These are phyloP conservation scores for Venturia pyrina DNA, from an alignment of 2,329 filamentous ascomycete species.

Conservation along the genomic window DNA sequence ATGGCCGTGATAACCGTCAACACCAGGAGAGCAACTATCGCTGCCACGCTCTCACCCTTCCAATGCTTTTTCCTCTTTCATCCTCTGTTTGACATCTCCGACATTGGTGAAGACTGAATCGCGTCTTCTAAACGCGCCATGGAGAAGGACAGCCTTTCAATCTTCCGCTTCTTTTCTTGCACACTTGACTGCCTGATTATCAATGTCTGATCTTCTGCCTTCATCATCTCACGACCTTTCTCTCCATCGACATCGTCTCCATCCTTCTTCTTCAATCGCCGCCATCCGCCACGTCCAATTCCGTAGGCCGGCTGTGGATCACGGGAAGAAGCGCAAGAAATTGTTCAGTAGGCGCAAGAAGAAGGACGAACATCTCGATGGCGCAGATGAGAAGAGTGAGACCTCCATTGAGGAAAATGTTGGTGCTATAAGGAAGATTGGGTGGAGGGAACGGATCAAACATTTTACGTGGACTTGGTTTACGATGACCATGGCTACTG, in stretches of 20 bases:
- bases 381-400: background rate
- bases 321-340: background rate
- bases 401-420: background rate
- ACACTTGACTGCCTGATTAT: background rate
- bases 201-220: background rate
- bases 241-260: background rate
- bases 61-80: background rate
- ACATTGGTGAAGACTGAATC: background rate
- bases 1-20: background rate
- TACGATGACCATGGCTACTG: constrained; percentile 56
- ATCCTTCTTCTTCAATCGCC: background rate
- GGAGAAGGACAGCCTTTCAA: background rate
- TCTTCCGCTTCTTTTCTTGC: background rate
- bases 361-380: background rate
- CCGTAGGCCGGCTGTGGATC: background rate
- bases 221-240: background rate
- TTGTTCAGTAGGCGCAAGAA: background rate
- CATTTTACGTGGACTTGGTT: constrained; percentile 74
- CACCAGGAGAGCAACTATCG: background rate
- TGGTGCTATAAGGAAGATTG: constrained; percentile 18
- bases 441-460: constrained; percentile 45
- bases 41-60: background rate
- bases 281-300: constrained; percentile 3
- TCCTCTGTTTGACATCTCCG: background rate
- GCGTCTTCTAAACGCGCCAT: background rate